A percentile compares a stretch with the other conserved stretches of the same genome.
Conservation (phyloP, 805 yeast genomes). For the Ogataea salicorniae region DNA sequence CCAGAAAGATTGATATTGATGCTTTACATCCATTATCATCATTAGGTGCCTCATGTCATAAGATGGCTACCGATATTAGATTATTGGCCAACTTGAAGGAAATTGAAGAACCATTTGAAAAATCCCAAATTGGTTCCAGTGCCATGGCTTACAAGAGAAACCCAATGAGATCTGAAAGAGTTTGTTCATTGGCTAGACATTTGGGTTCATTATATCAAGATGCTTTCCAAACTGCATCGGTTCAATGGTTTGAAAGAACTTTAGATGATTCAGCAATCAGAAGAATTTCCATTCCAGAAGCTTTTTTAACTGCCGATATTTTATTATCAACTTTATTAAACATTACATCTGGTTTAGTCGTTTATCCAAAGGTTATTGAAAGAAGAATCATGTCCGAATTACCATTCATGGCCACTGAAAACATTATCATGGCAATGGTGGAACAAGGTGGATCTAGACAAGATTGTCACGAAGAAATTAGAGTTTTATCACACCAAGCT, state of each 20-base stretch:
- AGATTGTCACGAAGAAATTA: constrained; percentile 95
- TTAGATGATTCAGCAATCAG: constrained; percentile 97
- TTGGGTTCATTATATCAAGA: constrained; percentile 87
- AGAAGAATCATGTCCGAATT: constrained; percentile 91
- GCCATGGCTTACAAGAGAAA: constrained; percentile 99
- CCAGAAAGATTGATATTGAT: constrained; percentile 96
- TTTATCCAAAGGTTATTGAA: constrained; percentile 97
- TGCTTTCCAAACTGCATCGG: constrained; percentile 94
- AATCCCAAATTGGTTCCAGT: constrained; percentile 94
- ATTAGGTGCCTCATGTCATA: constrained; percentile 93
- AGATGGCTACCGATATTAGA: constrained; percentile 96
- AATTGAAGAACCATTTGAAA: constrained; percentile 97
- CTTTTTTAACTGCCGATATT: constrained; percentile 94
- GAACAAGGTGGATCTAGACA: constrained; percentile 97
- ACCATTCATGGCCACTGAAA: constrained; percentile 99
- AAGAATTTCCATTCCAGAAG: constrained; percentile 94
- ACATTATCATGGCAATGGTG: constrained; percentile 99
- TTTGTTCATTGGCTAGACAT: constrained; percentile 96
- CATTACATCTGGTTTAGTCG: constrained; percentile 93
- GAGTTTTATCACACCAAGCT: constrained; percentile 96
- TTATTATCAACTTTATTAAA: constrained; percentile 82
- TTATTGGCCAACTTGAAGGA: constrained; percentile 95
- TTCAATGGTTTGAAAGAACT: constrained; percentile 99
- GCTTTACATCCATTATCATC: constrained; percentile 89
- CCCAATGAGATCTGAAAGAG: constrained; percentile 99